Evolutionary conservation across 2,329 filamentous ascomycete genomes (phyloP).

Genomic region (Nemania sp.): DNA sequence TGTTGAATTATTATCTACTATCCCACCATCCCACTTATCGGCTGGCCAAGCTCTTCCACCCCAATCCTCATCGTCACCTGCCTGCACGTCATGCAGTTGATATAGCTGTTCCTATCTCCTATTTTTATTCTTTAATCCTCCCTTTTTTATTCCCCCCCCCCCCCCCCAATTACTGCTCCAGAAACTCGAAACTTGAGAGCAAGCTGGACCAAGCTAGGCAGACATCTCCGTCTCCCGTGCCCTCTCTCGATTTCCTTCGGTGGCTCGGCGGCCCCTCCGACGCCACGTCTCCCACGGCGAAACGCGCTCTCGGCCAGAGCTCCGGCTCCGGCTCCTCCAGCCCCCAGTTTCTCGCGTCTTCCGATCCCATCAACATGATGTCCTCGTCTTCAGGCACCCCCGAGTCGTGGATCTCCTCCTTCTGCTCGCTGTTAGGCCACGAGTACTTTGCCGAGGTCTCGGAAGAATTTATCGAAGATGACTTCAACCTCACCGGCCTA

Average conservation of each 20-base stretch:
- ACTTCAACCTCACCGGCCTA: slow-evolving; percentile 96
- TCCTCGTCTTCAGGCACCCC: slow-evolving; percentile 63
- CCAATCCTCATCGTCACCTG: not conserved
- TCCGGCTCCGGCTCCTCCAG: not conserved
- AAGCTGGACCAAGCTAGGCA: too few relatives aligned
- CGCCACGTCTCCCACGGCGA: slow-evolving; percentile 2
- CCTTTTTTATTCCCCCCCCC: slow-evolving; percentile 6
- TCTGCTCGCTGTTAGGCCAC: slow-evolving; percentile 92
- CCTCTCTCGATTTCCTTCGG: too few relatives aligned
- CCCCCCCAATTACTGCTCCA: slow-evolving; percentile 26
- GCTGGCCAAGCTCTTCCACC: too few relatives aligned
- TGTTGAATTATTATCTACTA: too few relatives aligned
- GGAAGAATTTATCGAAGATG: slow-evolving; percentile 99
- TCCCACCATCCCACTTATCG: not conserved
- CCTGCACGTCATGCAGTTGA: slow-evolving; percentile 35
- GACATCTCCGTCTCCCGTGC: too few relatives aligned
- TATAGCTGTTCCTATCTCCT: slow-evolving; percentile 28
- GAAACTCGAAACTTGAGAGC: too few relatives aligned
- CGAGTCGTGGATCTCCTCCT: slow-evolving; percentile 98
- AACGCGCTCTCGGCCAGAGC: slow-evolving; percentile 8
- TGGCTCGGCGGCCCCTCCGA: slow-evolving; percentile 18
- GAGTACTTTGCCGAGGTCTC: slow-evolving; percentile 99
- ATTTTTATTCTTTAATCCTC: not conserved
- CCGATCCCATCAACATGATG: slow-evolving; percentile 45
- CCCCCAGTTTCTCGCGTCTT: not conserved